phyloP scores from a whole-genome alignment of 345 rosid genomes.

The Syzygium grande region DNA sequence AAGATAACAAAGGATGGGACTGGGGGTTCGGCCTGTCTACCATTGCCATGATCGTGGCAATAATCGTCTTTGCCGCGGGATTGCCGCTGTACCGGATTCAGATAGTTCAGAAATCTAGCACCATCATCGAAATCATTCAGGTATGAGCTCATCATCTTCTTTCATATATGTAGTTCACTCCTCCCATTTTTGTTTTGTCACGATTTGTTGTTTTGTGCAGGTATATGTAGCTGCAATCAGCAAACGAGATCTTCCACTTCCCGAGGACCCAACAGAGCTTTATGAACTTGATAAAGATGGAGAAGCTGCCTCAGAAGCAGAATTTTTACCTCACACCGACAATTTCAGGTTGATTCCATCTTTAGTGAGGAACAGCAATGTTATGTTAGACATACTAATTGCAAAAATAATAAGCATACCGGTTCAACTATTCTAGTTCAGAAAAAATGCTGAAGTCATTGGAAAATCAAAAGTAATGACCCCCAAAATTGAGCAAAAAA shows the following conservation, averaged over 20 bases:
- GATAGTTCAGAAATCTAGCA: conserved; percentile 20
- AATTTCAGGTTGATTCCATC: conserved; percentile 23
- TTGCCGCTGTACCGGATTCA: conserved; percentile 37
- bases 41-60: conserved; percentile 18
- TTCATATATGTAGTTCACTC: background rate
- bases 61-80: conserved; percentile 25
- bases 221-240: conserved; percentile 42
- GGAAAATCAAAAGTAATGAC: background rate
- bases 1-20: conserved; percentile 51
- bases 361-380: background rate
- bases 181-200: background rate
- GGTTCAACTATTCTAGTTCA: background rate
- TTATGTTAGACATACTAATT: background rate
- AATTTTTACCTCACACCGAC: conserved; percentile 38
- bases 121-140: conserved; percentile 35
- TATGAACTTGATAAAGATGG: conserved; percentile 34
- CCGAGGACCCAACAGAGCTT: conserved; percentile 31
- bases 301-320: conserved; percentile 23
- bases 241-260: conserved; percentile 40
- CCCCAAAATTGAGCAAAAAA: background rate
- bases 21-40: conserved; percentile 34
- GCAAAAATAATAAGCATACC: background rate
- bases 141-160: conserved; percentile 1
- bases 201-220: conserved; percentile 9
- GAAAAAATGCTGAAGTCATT: background rate